phyloP scores from a whole-genome alignment of 441 rosid genomes.

The Breynia disticha region DNA sequence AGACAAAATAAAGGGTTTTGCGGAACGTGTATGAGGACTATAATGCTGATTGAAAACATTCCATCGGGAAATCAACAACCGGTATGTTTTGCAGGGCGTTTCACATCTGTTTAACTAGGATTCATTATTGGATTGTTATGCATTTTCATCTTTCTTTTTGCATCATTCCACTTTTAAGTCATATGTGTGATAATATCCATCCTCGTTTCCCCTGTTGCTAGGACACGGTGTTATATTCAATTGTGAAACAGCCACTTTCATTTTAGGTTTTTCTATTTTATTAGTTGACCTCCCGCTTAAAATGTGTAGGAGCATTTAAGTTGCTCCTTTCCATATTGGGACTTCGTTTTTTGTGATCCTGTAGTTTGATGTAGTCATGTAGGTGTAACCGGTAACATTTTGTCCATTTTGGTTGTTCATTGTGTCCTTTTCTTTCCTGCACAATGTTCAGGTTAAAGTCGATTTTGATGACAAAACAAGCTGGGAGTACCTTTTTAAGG shows the following conservation, averaged over 20 bases:
- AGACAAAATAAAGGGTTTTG: conserved; percentile 88
- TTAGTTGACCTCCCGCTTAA: no score
- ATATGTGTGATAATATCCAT: no score
- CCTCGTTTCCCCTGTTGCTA: no score
- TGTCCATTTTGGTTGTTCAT: no score
- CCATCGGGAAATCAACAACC: conserved; percentile 38
- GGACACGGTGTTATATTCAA: no score
- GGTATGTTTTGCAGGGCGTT: conserved; percentile 28
- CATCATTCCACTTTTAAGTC: no score
- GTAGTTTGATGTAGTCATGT: not conserved
- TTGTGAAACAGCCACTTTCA: no score
- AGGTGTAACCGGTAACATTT: not conserved
- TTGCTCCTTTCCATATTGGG: not conserved
- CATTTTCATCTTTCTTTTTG: no score
- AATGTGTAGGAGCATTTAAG: no score
- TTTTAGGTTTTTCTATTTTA: no score
- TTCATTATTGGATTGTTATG: no score
- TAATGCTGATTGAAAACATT: conserved; percentile 80
- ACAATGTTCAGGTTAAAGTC: conserved; percentile 70
- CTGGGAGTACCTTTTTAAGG: conserved; percentile 99
- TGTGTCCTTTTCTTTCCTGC: not conserved
- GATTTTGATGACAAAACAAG: conserved; percentile 96
- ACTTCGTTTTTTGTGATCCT: not conserved
- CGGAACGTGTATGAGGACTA: conserved; percentile 78
- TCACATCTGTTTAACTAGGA: no score